Evolutionary conservation across 192 early-diverging fungal species (phyloP), one percentile per base, ranked within the genome.

Genomic region (Coemansia sp.): DNA sequence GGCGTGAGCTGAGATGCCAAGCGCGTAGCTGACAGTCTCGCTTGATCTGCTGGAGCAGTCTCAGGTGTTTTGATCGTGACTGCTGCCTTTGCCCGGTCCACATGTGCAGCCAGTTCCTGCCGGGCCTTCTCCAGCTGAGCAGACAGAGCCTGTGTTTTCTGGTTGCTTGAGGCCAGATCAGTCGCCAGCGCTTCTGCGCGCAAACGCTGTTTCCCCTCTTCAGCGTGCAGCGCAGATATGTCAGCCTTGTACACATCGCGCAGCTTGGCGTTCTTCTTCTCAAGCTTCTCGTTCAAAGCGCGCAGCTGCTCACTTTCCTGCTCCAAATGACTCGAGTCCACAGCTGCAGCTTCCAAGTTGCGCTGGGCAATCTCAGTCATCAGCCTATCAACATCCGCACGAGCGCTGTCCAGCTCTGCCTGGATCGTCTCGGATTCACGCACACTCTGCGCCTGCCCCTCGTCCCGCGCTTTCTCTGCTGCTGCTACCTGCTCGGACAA

Each of bases 241-340:
- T 81, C 79, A 2, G 63, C 42, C 58, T 56, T 75, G 71, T 81
- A 81, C 36, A 70, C 49, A 31, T 81, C 79, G 36, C 62, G 65
- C 44, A 81, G 38, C 61, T 70, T 72, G 17, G 23, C 58, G 56
- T 66, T 73, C 64, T 76, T 75, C 64, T 68, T 64, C 28, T 76
- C 79, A 25, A 81, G 79, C 66, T 74, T 80, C 1, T 57, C 66
- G 37, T 61, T 71, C 49, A 67, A 34, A n/a, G 31, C 26, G 26
- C 55, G 69, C 20, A 66, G 54, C 17, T 58, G 53, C 34, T 56
- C 55, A 2, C 64, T 25, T 28, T 79, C 73, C 17, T 59, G 37
- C 53, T 70, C 63, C 26, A 60, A 26, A 3, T 50, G 58, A 14
- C n/a, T 46, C 40, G 46, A 36, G 42, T 71, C 48, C 8, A 76